Conservation (phyloP, 345 rosid genomes). For the Arabidopsis suecica region DNA sequence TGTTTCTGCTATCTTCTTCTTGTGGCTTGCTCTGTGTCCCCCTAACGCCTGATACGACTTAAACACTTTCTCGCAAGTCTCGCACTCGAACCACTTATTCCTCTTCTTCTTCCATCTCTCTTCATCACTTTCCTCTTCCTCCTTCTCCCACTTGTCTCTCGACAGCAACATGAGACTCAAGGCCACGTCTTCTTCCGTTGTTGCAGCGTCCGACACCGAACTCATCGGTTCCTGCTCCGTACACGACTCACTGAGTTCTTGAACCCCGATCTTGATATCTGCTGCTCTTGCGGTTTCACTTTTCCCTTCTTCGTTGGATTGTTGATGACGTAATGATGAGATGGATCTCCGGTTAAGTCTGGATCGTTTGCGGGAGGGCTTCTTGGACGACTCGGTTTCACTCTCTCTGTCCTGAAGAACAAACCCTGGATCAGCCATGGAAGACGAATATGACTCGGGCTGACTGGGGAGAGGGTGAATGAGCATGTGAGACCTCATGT, state of each 20-base stretch:
- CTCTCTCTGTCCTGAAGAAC: constrained; percentile 71
- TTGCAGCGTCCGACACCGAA: constrained; percentile 62
- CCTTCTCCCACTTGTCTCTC: constrained; percentile 70
- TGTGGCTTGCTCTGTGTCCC: constrained; percentile 90
- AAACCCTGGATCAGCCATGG: constrained; percentile 56
- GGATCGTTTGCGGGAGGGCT: constrained; percentile 65
- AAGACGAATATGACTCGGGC: constrained; percentile 43
- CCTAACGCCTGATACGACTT: constrained; percentile 89
- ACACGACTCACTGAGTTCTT: constrained; percentile 24
- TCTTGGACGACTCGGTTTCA: constrained; percentile 78
- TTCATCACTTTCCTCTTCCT: constrained; percentile 29
- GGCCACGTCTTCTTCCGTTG: constrained; percentile 82
- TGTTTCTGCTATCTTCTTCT: constrained; percentile 49
- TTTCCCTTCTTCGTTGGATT: constrained; percentile 15
- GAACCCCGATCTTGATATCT: background rate
- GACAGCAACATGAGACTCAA: constrained; percentile 89
- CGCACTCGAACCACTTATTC: constrained; percentile 59
- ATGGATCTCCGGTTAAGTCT: constrained; percentile 51
- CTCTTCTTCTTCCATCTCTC: constrained; percentile 48
- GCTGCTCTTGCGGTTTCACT: constrained; percentile 16
- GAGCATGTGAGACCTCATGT: constrained; percentile 79
- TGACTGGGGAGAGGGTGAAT: constrained; percentile 48
- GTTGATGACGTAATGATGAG: constrained; percentile 25
- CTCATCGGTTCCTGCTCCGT: constrained; percentile 72
- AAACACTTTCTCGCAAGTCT: constrained; percentile 72